Base-by-base conservation (phyloP, 2,329 filamentous ascomycete species). In the Pseudogymnoascus destructans region DNA sequence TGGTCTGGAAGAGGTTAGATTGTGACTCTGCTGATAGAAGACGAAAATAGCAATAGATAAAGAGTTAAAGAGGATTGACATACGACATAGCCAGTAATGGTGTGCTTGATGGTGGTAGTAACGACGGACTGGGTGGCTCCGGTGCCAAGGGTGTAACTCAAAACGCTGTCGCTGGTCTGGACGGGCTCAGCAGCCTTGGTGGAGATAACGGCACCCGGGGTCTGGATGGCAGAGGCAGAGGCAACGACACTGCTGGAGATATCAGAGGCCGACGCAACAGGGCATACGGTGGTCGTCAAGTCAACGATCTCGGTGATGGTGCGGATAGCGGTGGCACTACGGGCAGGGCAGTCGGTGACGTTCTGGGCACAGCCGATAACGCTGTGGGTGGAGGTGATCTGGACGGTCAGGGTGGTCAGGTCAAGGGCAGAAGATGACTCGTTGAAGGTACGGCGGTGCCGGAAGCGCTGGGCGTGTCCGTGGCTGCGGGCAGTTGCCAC, bases 401-500 rank as follows among this genome's bases (percentile, higher is more conserved):
- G 52, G 27, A 55, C 52, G 13, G 52, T 55, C 8, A 55, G 33
- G 25, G 52, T 55, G 27, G 52, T 55, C 17, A 55, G 23, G 27
- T 32, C 27, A 55, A 55, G 27, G 15, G 52, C 52, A 11, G 52
- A 33, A 8, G 33, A 33, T 4, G 52, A 33, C 52, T 36, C 52
- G 52, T 55, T 55, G 27, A 55, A 21, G 52, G 10, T 27, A 55
- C 52, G 52, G 33, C 52, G 52, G 52, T 55, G 52, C 27, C 35
- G 52, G 27, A 55, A 55, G 52, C n/a, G 23, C 6, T 13, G 21
- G 49, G 49, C 10, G 13, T 55, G 52, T 10, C 52, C 52, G 52
- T 55, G 27, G 19, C 21, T 33, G 52, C 33, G 17, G 52, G 52
- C 52, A 23, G 52, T 23, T 33, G 52, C 52, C 15, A 55, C 17